Base-by-base conservation (phyloP, 345 rosid genomes). In the Garcia nutans region DNA sequence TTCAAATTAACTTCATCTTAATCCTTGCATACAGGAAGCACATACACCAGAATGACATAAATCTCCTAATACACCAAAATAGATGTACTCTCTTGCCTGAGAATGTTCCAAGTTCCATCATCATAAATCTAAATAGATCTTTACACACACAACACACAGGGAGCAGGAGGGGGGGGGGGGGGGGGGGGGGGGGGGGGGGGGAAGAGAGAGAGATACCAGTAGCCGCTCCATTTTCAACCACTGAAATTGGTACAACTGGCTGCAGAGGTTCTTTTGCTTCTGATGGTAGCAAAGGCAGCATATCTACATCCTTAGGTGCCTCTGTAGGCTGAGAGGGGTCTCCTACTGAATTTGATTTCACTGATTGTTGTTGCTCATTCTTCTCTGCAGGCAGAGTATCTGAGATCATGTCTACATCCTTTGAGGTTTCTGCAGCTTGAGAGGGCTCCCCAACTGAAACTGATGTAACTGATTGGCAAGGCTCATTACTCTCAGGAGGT, bases 341-440 rank as follows among this genome's bases (percentile, higher is more conserved):
- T 78, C 57, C 74, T 42, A 19, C 59, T 61, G 83, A 73, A 70
- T 81, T 80, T 37, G 87, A 81, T 58, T 75, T 71, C 42, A 67
- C 63, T 65, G 77, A 77, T 58, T 79, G 82, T 76, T 76, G 76
- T 74, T 80, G 80, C 66, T 74, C 90, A 72, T 84, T 76, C 75
- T 82, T 86, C 72, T 81, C 88, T 16, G 72, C 58, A 50, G 85
- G 77, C 74, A 72, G n/a, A 20, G 80, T 31, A 76, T 85, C 89
- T 33, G 86, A 76, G 55, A 80, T 79, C 79, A 73, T 80, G 45
- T 80, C 80, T 59, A 72, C 84, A 73, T 84, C 88, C 58, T 88
- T 85, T 22, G 79, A 75, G 54, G 74, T 68, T 70, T 84, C 86
- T 55, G 68, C 68, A 73, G 76, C 80, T 72, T 79, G 82, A 71